Conservation (phyloP, 2,329 filamentous ascomycete genomes). For the Colletotrichum chlorophyti region DNA sequence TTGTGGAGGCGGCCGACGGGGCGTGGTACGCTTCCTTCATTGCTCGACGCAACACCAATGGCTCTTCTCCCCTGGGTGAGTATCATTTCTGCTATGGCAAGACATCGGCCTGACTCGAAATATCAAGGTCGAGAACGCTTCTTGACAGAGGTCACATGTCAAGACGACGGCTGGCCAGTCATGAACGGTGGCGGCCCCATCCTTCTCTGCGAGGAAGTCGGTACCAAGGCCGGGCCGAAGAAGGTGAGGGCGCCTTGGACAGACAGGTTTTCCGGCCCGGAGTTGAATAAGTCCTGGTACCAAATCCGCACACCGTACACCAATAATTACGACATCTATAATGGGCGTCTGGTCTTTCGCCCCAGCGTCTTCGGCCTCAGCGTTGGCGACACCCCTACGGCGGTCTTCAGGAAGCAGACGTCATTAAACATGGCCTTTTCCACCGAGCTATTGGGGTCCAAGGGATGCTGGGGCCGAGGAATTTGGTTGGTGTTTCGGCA, state of each 20-base stretch:
- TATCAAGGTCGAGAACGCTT: conserved; percentile 29
- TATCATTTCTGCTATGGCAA: too few species aligned
- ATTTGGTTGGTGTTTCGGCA: conserved; percentile 35
- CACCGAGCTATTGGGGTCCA: conserved; percentile 28
- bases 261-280: conserved; percentile 1
- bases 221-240: background rate
- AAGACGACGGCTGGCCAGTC: conserved; percentile 32
- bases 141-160: conserved; percentile 29
- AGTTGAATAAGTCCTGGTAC: conserved; percentile 8
- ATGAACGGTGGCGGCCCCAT: conserved; percentile 29
- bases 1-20: conserved; percentile 28
- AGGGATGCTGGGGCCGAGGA: conserved; percentile 26
- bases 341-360: conserved; percentile 37
- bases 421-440: conserved; percentile 38
- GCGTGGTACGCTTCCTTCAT: conserved; percentile 32
- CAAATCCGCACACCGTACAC: conserved; percentile 26
- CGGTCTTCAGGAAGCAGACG: conserved; percentile 36
- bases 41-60: conserved; percentile 27
- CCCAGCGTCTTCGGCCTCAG: conserved; percentile 36
- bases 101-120: background rate
- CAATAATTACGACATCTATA: background rate
- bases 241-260: background rate
- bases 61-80: conserved; percentile 25
- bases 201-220: conserved; percentile 15
- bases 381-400: conserved; percentile 36